phyloP scores from a whole-genome alignment of 768 basidiomycete species.

The Tylopilus plumbeoviolaceoides region DNA sequence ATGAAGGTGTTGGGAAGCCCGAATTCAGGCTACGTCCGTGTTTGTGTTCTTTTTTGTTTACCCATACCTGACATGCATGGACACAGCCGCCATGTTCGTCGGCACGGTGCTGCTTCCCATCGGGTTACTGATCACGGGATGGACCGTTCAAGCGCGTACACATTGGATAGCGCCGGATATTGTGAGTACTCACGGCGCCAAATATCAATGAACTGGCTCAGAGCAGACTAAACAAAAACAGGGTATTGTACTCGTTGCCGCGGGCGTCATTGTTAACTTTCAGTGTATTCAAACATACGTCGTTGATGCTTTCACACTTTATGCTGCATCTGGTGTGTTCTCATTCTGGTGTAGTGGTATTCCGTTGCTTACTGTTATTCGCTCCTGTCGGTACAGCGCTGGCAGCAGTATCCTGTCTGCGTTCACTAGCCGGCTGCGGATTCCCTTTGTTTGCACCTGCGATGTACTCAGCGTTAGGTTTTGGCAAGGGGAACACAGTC shows the following conservation, averaged over 20 bases:
- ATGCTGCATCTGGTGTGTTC: conserved; percentile 60
- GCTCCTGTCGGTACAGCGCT: conserved; percentile 39
- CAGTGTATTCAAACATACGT: conserved; percentile 65
- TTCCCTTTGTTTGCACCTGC: conserved; percentile 76
- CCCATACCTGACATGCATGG: conserved; percentile 2
- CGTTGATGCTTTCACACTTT: conserved; percentile 60
- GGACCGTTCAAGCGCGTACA: conserved; percentile 53
- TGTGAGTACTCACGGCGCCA: conserved; percentile 32
- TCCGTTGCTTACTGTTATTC: neutral
- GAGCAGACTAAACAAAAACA: conserved; percentile 19
- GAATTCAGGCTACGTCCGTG: conserved; percentile 49
- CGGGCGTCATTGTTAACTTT: conserved; percentile 55
- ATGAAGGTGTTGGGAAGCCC: conserved; percentile 51
- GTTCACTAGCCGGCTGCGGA: conserved; percentile 65
- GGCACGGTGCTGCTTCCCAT: conserved; percentile 58
- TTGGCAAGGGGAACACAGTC: conserved; percentile 66
- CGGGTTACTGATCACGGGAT: conserved; percentile 68
- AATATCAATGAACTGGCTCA: neutral
- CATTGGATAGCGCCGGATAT: conserved; percentile 74
- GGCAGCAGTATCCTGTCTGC: conserved; percentile 58
- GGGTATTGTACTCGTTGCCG: conserved; percentile 57
- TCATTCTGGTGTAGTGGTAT: neutral
- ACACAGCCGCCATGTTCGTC: conserved; percentile 53
- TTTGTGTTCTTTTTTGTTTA: neutral
- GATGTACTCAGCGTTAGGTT: conserved; percentile 63